Conservation (phyloP, 805 yeast genomes). For the Jamesozyma hellenica region DNA sequence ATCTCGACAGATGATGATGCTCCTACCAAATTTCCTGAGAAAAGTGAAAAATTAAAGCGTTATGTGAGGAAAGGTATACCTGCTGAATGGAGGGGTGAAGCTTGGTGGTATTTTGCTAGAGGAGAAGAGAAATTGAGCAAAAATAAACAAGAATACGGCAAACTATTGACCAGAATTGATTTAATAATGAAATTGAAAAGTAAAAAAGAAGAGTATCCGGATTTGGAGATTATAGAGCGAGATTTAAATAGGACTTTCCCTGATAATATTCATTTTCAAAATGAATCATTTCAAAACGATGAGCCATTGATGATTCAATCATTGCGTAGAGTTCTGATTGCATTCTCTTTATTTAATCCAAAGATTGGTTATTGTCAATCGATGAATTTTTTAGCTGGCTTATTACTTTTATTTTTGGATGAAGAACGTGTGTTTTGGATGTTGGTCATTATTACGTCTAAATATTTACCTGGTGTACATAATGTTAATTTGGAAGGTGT, state of each 20-base stretch:
- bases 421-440: constrained; percentile 94
- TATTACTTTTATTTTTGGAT: constrained; percentile 70
- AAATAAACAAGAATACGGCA: constrained; percentile 65
- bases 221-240: constrained; percentile 87
- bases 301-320: constrained; percentile 63
- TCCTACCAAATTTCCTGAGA: constrained; percentile 66
- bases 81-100: constrained; percentile 93
- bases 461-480: constrained; percentile 84
- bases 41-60: constrained; percentile 67
- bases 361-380: constrained; percentile 94
- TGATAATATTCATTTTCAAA: constrained; percentile 74
- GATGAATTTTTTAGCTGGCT: constrained; percentile 83
- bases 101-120: constrained; percentile 91
- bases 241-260: constrained; percentile 93
- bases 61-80: constrained; percentile 89
- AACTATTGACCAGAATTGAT: constrained; percentile 55
- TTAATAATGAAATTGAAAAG: constrained; percentile 6
- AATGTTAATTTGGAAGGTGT: constrained; percentile 88
- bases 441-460: constrained; percentile 80
- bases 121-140: constrained; percentile 66
- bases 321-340: constrained; percentile 67
- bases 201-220: constrained; percentile 26
- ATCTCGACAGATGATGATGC: constrained; percentile 34
- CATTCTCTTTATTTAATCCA: constrained; percentile 80
- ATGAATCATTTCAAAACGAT: constrained; percentile 19